These are phyloP conservation scores for Rhodamnia rubescens DNA, from an alignment of 345 rosid species.

Conservation along the genomic window DNA sequence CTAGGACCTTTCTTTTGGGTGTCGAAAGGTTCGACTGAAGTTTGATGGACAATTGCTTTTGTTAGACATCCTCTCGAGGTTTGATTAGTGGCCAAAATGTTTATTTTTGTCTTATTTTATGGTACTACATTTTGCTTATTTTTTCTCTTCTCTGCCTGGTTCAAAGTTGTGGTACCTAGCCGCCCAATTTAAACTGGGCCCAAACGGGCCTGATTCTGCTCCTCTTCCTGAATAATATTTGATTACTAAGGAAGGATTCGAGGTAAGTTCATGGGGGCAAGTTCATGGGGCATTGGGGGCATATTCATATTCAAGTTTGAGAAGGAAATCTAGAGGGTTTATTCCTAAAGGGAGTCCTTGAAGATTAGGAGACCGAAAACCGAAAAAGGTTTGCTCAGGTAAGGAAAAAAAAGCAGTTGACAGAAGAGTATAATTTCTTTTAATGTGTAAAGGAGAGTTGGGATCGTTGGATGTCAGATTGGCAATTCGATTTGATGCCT, in stretches of 20 bases:
- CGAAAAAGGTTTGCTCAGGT: background rate
- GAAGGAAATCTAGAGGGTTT: background rate
- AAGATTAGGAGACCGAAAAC: background rate
- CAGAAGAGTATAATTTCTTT: background rate
- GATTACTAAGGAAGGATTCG: background rate
- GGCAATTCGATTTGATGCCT: background rate
- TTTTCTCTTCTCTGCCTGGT: too few relatives aligned
- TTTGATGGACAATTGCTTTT: background rate
- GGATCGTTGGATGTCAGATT: background rate
- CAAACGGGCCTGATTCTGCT: background rate
- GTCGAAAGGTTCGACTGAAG: background rate
- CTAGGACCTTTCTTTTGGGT: background rate
- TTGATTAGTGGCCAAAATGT: too few relatives aligned
- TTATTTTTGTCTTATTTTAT: background rate
- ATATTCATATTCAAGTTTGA: background rate
- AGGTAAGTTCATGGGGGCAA: background rate
- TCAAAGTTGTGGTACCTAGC: too few relatives aligned
- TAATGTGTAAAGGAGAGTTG: too few relatives aligned
- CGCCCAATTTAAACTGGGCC: too few relatives aligned
- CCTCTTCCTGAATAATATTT: background rate
- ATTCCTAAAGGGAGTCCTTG: background rate
- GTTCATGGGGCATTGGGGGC: too few relatives aligned
- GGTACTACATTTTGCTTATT: too few relatives aligned
- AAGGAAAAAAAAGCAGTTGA: background rate
- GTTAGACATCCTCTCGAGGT: too few relatives aligned